Evolutionary conservation across 2,329 filamentous ascomycete genomes (phyloP), one percentile per base, ranked within the genome.

Genomic region (Pseudogymnoascus sp.): DNA sequence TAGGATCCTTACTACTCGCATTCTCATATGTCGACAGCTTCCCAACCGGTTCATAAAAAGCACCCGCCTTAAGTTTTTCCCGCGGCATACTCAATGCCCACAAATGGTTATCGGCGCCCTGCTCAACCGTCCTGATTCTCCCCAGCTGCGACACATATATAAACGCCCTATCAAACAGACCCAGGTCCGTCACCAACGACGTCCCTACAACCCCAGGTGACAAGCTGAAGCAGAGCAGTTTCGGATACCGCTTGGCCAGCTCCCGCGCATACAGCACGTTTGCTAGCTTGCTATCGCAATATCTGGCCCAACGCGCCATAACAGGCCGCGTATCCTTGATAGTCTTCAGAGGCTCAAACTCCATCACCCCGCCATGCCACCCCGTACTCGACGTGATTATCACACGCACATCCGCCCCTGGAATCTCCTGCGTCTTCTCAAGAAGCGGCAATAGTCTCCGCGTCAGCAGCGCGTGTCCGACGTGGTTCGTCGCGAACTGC

Each of bases 401-500:
- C 11, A 69, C 61, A 4, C 67, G 59, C 2, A 67, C 66, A 39
- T 70, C 67, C 3, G 65, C 54, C 6, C 61, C 62, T 0, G 64
- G 61, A 4, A 58, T n/a, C 38, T 43, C 36, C 6, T 66, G 62
- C 2, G 72, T 73, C 12, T 62, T 64, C n/a, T 69, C 57, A 2
- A 77, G 62, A 2, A 67, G 67, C 6, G 73, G 74, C 1, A 74
- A 61, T 8, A 79, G 66, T 2, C 73, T 68, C 61, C 74, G 70
- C n/a, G 75, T 69, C 11, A 81, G 70, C 2, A 78, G 72, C 4
- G 78, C 76, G 59, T 81, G 78, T 14, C 78, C 78, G 38, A 81
- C 65, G 66, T 81, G 77, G 61, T 82, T 82, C 1, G 74, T 78
- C 1, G 75, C 78, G 62, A 81, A 79, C 62, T 80, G 75, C 8